Evolutionary conservation across 2,329 filamentous ascomycete species (phyloP), one percentile per base, ranked within the genome.

Genomic region (Cercospora sojina): DNA sequence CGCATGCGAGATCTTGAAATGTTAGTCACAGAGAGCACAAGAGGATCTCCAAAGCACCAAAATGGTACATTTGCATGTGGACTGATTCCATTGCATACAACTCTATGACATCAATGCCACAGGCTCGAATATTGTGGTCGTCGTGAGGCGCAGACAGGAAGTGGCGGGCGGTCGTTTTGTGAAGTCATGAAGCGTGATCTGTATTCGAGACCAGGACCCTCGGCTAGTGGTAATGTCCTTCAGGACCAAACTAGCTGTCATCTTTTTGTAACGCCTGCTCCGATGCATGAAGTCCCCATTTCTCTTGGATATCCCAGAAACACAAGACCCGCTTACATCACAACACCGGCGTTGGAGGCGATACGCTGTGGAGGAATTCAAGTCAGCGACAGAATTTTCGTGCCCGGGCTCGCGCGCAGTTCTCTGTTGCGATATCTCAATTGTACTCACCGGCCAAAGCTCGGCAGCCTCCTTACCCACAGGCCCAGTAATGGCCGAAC

Each of bases 401-500:
- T 23, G 23, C 3, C 43, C 5, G 2, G 4, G 10, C 18, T 5
- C 18, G 20, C 18, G 20, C 18, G 3, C 16, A 29, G 12, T 31
- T 5, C 25, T 25, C 20, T 16, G 29, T 41, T 13, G 23, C 66
- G 64, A 58, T 13, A 64, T 67, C 66, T 69, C 55, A 29, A 58
- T 47, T 38, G 41, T 51, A 88, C 91, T 85, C 87, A 94, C 92
- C 82, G 95, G 95, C 95, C 95, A 99, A 79, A 99, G 88, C 87
- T 99, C 95, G 83, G 95, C 95, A 82, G 95, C 95, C 87, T 99
- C 95, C 91, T 99, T 99, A 84, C 94, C 95, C 81, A 99, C 94
- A 78, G 95, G 95, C 77, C 95, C 95, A 78, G 95, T 99, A 83
- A 99, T 99, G 83, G 95, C 95, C 74, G 93, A 97, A 81, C 95